phyloP scores from a whole-genome alignment of 768 basidiomycete species.

The Tulasnella calospora region DNA sequence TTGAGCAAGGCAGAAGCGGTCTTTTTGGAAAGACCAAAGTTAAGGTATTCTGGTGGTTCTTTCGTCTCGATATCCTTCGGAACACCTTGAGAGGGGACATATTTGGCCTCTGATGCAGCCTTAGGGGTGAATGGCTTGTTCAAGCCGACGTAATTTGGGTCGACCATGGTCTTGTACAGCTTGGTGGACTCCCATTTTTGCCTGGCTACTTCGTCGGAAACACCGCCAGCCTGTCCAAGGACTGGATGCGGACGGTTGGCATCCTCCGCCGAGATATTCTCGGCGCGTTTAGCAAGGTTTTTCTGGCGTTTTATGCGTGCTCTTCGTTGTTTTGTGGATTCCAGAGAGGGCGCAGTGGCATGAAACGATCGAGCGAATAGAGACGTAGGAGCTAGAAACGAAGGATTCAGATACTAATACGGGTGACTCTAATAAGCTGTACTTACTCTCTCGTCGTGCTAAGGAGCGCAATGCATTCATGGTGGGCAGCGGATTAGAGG shows the following conservation, averaged over 20 bases:
- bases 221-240: not conserved
- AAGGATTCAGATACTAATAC: not conserved
- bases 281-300: constrained; percentile 17
- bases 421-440: not conserved
- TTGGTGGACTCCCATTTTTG: constrained; percentile 22
- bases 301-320: constrained; percentile 16
- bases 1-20: constrained; percentile 14
- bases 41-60: constrained; percentile 12
- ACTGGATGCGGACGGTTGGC: constrained; percentile 17
- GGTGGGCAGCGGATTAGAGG: not conserved
- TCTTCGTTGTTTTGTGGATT: constrained; percentile 9
- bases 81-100: not conserved
- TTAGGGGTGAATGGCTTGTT: constrained; percentile 9
- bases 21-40: constrained; percentile 4
- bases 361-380: constrained; percentile 7
- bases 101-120: not conserved
- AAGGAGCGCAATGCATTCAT: not conserved
- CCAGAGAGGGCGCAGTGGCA: not conserved
- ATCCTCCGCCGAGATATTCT: not conserved
- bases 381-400: not conserved
- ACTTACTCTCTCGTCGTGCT: not conserved
- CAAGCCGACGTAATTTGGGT: not conserved
- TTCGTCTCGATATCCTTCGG: not conserved
- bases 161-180: constrained; percentile 19
- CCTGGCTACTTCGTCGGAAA: not conserved